These are phyloP conservation scores for Scutellaria galericulata DNA, from an alignment of 257 asterid species.

Conservation along the genomic window DNA sequence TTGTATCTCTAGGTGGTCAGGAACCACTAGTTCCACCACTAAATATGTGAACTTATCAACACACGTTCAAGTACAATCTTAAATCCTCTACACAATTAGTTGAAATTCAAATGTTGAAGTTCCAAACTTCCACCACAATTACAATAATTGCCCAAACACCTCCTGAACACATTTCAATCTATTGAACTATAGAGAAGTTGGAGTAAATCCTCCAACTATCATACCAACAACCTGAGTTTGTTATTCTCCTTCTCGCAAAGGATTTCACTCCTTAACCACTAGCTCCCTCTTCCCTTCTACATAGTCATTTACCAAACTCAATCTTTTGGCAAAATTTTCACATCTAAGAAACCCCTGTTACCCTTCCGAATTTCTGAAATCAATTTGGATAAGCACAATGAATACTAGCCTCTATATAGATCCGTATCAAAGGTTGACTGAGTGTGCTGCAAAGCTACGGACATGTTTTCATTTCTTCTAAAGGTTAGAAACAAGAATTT, in stretches of 20 bases:
- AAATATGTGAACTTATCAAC: neutral
- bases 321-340: neutral
- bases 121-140: neutral
- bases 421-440: neutral
- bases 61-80: neutral
- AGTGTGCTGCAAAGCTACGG: neutral
- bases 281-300: neutral
- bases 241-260: neutral
- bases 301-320: neutral
- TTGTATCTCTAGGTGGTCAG: conserved; percentile 7
- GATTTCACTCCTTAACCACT: neutral
- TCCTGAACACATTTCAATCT: neutral
- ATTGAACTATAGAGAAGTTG: neutral
- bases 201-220: conserved; percentile 9
- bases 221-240: conserved; percentile 11
- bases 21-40: neutral
- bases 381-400: neutral
- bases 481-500: neutral
- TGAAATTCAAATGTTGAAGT: neutral
- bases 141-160: neutral
- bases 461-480: neutral
- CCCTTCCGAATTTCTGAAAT: too few species aligned
- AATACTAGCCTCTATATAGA: neutral
- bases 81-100: neutral
- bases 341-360: neutral